Conservation (phyloP, 2,329 filamentous ascomycete species). For the Mycocentrospora acerina region DNA sequence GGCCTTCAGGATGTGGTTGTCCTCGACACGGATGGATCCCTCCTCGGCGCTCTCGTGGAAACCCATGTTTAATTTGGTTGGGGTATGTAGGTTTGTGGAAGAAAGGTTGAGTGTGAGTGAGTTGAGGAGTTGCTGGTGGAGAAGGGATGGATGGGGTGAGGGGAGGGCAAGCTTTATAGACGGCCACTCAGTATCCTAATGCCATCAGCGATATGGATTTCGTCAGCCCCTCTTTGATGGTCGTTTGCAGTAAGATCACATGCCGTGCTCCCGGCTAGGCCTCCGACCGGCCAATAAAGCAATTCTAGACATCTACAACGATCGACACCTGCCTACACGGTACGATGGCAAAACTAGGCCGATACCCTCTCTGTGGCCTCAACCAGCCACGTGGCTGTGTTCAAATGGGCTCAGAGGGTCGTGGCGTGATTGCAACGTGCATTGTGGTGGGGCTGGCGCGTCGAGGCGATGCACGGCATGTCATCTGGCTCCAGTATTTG, state of each 20-base stretch:
- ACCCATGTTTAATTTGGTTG: slow-evolving; percentile 17
- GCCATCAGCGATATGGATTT: too few relatives aligned
- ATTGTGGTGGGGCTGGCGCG: slow-evolving; percentile 19
- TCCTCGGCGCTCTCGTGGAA: slow-evolving; percentile 54
- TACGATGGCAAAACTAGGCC: slow-evolving; percentile 11
- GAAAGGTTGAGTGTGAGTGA: neutral
- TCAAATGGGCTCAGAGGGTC: slow-evolving; percentile 12
- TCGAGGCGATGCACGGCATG: slow-evolving; percentile 4
- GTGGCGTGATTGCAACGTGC: slow-evolving; percentile 19
- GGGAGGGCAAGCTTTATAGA: too few relatives aligned
- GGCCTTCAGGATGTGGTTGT: slow-evolving; percentile 53
- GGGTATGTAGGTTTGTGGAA: neutral
- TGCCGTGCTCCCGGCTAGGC: too few relatives aligned
- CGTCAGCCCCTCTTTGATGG: too few relatives aligned
- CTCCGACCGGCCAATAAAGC: too few relatives aligned
- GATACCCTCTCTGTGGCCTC: slow-evolving; percentile 3
- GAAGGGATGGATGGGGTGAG: neutral
- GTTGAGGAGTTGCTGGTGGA: neutral
- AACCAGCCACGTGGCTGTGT: slow-evolving; percentile 24
- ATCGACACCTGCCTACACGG: neutral
- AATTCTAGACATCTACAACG: too few relatives aligned
- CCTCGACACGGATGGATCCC: slow-evolving; percentile 48
- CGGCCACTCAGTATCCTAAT: too few relatives aligned
- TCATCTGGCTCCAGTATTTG: too few relatives aligned
- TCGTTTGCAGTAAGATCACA: too few relatives aligned